Base-by-base conservation (phyloP, 75 land plant species). In the Larix kaempferi region DNA sequence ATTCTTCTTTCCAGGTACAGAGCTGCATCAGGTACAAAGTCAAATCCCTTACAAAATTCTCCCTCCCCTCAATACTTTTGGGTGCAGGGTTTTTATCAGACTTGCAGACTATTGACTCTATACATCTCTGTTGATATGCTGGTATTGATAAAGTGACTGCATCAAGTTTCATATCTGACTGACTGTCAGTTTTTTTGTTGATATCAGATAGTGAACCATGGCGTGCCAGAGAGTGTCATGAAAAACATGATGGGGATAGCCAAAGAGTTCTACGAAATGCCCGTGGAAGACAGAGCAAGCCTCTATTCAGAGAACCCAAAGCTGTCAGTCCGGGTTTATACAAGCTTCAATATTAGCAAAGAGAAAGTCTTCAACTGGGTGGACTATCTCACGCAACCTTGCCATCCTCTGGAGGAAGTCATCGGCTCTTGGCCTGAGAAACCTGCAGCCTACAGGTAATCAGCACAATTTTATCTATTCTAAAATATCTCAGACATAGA, bases 181-280 rank as follows among this genome's bases (percentile, higher is more conserved):
- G 5, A 5, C 5, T 39, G 4, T 39, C 5, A 4, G 8, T 7
- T 8, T 44, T 44, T 49, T 49, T 7, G 52, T 49, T 49, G 11
- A 49, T 49, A 49, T 33, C 84, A 89, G 85, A 87, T 89, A 16
- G 66, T 85, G 13, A 87, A 91, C 57, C 93, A 91, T 87, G 93
- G 91, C 10, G 84, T 91, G 16, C 78, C 84, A 16, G 14, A 44
- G 21, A 71, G 57, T 25, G 59, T 87, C 16, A 73, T 84, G 59
- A 75, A 79, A 57, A 74, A 81, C 16, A 84, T 90, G 13, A 74
- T 87, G 55, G 77, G 62, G 17, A 49, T 76, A 19, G 91, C 85
- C 17, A 58, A 74, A n/a, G 77, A 79, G 41, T 91, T 89, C 66
- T 91, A 86, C 77, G 71, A 78, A 59, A 74, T 82, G 75, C 86